Evolutionary conservation across 148 eudicot genomes (phyloP).

Genomic region (Salicornia ramosissima): DNA sequence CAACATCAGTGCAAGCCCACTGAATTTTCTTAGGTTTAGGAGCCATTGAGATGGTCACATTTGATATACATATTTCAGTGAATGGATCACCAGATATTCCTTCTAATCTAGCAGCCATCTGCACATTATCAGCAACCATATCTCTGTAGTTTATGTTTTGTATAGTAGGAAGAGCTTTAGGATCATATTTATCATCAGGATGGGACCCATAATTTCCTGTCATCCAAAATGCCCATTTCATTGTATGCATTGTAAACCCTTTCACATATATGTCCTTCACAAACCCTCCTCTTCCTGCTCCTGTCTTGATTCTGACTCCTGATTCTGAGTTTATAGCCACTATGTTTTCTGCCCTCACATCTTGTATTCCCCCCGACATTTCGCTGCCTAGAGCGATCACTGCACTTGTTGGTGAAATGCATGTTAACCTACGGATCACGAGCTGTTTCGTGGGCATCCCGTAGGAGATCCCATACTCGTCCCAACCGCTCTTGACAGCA

Average conservation of each 20-base stretch:
- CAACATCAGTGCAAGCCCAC: constrained; percentile 72
- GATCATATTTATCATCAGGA: constrained; percentile 66
- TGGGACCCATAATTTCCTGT: constrained; percentile 89
- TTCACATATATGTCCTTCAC: constrained; percentile 77
- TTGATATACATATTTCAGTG: constrained; percentile 78
- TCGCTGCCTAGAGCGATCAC: constrained; percentile 91
- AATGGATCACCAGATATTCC: constrained; percentile 79
- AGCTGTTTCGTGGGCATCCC: constrained; percentile 92
- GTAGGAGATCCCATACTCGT: constrained; percentile 77
- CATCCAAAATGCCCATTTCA: constrained; percentile 97
- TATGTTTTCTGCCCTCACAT: constrained; percentile 85
- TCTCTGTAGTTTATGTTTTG: constrained; percentile 77
- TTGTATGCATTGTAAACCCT: constrained; percentile 69
- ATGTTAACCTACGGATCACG: constrained; percentile 65
- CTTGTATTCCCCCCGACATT: constrained; percentile 94
- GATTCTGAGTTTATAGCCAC: constrained; percentile 77
- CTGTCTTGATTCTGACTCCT: constrained; percentile 83
- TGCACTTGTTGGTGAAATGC: constrained; percentile 87
- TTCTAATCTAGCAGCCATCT: constrained; percentile 66
- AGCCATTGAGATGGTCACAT: constrained; percentile 66
- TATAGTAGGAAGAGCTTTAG: constrained; percentile 62
- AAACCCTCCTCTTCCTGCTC: constrained; percentile 72
- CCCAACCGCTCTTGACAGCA: constrained; percentile 97
- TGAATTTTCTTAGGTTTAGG: constrained; percentile 54
- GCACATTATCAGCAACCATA: constrained; percentile 70